Conservation (phyloP, 225 moss, liverwort and hornwort genomes). For the Sphagnum tenellum region DNA sequence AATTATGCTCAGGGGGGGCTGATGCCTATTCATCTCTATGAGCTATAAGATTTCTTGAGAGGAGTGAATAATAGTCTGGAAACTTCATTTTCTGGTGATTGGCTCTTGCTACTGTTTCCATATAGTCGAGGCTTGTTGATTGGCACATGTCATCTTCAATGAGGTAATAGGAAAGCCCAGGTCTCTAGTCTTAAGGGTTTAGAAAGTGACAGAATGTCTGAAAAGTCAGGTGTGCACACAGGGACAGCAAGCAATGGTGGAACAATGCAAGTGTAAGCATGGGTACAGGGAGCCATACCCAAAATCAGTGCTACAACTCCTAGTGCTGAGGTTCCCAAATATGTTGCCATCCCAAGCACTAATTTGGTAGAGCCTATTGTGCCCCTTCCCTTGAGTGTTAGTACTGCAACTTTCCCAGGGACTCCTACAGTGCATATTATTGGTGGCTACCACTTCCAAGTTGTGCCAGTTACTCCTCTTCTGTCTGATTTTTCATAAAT, state of each 20-base stretch:
- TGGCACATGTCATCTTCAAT: no score
- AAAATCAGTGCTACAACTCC: slow-evolving; percentile 62
- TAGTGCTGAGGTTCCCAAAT: slow-evolving; percentile 44
- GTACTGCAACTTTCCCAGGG: slow-evolving; percentile 89
- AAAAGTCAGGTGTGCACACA: slow-evolving; percentile 23
- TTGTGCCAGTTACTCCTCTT: slow-evolving; percentile 90
- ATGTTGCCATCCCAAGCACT: slow-evolving; percentile 26
- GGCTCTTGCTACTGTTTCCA: no score
- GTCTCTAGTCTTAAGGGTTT: no score
- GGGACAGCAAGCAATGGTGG: slow-evolving; percentile 44
- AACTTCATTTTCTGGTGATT: no score
- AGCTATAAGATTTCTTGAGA: no score
- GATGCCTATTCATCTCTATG: no score
- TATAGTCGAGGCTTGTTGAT: no score
- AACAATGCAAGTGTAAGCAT: slow-evolving; percentile 69
- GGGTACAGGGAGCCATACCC: slow-evolving; percentile 93
- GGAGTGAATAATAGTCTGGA: no score
- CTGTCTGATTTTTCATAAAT: slow-evolving; percentile 89
- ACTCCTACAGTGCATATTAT: slow-evolving; percentile 92
- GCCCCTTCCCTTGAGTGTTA: slow-evolving; percentile 64
- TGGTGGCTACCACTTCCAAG: slow-evolving; percentile 77
- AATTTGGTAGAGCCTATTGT: slow-evolving; percentile 36
- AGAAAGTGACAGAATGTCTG: no score
- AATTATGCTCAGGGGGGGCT: no score
- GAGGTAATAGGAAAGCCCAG: no score